Evolutionary conservation across 1,284 basidiomycete species (phyloP).

Genomic region (Hemileia vastatrix): DNA sequence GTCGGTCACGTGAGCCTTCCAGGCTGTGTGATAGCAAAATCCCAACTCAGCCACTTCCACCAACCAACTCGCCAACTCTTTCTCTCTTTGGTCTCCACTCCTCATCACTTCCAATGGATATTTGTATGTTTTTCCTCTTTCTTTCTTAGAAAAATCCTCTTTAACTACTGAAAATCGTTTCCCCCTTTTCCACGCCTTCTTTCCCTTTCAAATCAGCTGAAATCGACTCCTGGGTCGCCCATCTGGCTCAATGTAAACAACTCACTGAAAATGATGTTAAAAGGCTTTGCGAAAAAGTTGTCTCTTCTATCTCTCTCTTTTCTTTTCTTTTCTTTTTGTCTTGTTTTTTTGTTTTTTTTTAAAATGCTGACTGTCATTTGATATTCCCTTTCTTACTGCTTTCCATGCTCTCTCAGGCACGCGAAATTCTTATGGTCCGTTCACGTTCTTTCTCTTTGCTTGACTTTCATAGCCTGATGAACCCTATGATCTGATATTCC

Average conservation of each 20-base stretch:
- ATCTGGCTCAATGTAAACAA: slow-evolving; percentile 96
- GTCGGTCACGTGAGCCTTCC: no score
- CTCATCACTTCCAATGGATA: no score
- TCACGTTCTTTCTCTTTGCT: neutral
- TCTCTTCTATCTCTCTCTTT: slow-evolving; percentile 39
- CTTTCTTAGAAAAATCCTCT: no score
- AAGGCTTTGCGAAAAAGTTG: slow-evolving; percentile 98
- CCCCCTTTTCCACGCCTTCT: no score
- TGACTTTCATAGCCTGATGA: neutral
- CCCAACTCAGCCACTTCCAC: no score
- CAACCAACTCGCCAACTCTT: no score
- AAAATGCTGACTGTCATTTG: slow-evolving; percentile 7
- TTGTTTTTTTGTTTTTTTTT: neutral
- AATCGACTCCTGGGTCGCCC: slow-evolving; percentile 90
- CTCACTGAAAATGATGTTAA: slow-evolving; percentile 92
- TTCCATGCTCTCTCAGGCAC: slow-evolving; percentile 7
- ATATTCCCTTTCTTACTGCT: slow-evolving; percentile 25
- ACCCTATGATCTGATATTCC: neutral
- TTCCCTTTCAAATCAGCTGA: no score
- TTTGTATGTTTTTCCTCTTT: no score
- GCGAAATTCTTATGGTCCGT: slow-evolving; percentile 22
- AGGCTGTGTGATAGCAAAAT: no score
- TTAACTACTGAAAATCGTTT: no score
- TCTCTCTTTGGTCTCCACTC: no score
- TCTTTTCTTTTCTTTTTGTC: neutral